Conservation (phyloP, 257 asterid species). For the Thymus mandschuricus region DNA sequence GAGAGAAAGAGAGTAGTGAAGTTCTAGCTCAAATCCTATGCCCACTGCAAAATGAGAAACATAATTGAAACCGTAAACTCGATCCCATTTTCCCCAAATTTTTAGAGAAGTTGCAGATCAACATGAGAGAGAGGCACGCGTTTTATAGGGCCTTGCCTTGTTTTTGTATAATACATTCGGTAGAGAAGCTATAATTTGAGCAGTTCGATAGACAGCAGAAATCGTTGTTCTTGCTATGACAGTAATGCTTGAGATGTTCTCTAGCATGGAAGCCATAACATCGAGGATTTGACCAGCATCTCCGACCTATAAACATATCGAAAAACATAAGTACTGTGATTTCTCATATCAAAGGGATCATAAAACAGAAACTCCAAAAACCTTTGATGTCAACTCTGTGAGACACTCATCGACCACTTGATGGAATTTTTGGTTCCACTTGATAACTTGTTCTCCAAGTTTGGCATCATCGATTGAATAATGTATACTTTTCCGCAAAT, state of each 20-base stretch:
- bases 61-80: not conserved
- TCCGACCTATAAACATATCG: conserved; percentile 63
- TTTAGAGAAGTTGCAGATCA: conserved; percentile 14
- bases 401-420: conserved; percentile 90
- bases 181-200: conserved; percentile 79
- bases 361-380: conserved; percentile 18
- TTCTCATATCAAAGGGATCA: not conserved
- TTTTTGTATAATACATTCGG: conserved; percentile 48
- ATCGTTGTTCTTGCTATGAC: conserved; percentile 83
- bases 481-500: conserved; percentile 90
- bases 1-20: not conserved
- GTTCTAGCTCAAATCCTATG: not conserved
- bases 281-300: conserved; percentile 93
- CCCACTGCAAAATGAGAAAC: not conserved
- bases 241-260: conserved; percentile 79
- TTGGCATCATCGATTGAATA: conserved; percentile 74
- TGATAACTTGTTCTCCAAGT: conserved; percentile 69
- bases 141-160: conserved; percentile 33
- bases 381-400: conserved; percentile 77
- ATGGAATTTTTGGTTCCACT: conserved; percentile 76
- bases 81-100: conserved; percentile 12
- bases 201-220: conserved; percentile 76
- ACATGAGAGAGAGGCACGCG: conserved; percentile 7
- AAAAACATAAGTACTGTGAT: conserved; percentile 25
- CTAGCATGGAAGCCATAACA: conserved; percentile 87